Evolutionary conservation across 2,329 filamentous ascomycete species (phyloP), one percentile per base, ranked within the genome.

Genomic region (Epichloe amarillans): DNA sequence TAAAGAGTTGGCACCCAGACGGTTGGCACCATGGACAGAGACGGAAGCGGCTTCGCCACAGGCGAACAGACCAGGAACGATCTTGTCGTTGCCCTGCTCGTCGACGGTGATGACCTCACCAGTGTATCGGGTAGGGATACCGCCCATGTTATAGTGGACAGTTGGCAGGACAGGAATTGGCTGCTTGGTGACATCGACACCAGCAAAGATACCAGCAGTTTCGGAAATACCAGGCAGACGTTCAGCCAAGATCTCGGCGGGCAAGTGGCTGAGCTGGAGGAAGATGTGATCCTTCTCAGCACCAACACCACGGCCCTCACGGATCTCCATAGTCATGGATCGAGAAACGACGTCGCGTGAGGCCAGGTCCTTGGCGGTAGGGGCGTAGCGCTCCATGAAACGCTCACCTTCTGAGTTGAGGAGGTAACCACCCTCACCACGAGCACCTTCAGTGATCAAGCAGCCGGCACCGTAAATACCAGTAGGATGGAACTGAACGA

Each of bases 111-210:
- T 72, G 54, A 97, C 93, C 73, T 98, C 89, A 69, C 93, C 91
- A 55, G 88, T 96, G 79, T 95, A 97, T 65, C 88, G 88, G 59
- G 93, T 97, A 49, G 91, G 91, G 61, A 98, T 96, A 79, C 93
- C 91, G 71, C 91, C 91, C 93, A 97, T 98, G 80, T 96, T 96
- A 80, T 98, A 98, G 78, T 98, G 90, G 59, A 96, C 91, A 43
- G 91, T 97, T 52, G 91, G 91, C 56, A 97, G 78, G 58, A 97
- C 91, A 55, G 91, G 91, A 61, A 97, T 97, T 58, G 91, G 91
- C 73, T 96, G 87, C 77, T 95, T 96, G 65, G 83, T 85, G 60
- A 98, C 91, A 69, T 98, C 93, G 61, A 98, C 90, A 73, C 93
- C 91, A 54, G 91, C 80, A 72, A 98, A 98, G 64, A 97, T 97